A percentile compares a stretch with the other conserved stretches of the same genome.
These are phyloP conservation scores for Jacaranda mimosifolia DNA, from an alignment of 257 asterid species.

Conservation along the genomic window DNA sequence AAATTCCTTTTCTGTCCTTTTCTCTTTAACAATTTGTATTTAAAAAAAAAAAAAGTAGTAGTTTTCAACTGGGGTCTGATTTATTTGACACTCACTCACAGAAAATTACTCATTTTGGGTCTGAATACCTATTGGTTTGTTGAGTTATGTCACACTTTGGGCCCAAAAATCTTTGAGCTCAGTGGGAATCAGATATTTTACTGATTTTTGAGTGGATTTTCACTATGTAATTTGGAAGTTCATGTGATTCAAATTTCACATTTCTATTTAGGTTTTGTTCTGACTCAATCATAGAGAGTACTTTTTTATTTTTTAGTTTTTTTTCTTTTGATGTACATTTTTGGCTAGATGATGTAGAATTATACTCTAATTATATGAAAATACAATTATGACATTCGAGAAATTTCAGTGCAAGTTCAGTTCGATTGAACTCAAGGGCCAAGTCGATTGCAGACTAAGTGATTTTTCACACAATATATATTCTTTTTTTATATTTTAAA, in stretches of 20 bases:
- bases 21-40: conserved; percentile 9
- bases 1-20: conserved; percentile 32
- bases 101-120: background rate
- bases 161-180: conserved; percentile 32
- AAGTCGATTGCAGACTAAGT: too few species aligned
- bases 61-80: background rate
- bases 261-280: background rate
- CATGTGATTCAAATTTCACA: background rate
- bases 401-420: too few species aligned
- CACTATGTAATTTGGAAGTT: conserved; percentile 9
- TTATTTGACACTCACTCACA: background rate
- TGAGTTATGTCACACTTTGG: conserved; percentile 26
- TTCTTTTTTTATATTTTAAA: background rate
- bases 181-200: conserved; percentile 29
- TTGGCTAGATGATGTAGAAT: background rate
- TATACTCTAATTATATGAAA: background rate
- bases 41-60: background rate
- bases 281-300: background rate
- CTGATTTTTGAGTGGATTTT: conserved; percentile 3
- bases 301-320: background rate
- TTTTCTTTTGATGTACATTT: background rate
- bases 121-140: background rate
- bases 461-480: too few species aligned
- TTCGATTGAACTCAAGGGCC: too few species aligned
- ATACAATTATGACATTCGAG: too few species aligned